Percentiles rank a stretch among this genome's conserved stretches.
phyloP scores from a whole-genome alignment of 306 rosid genomes.

The Rosa persica region DNA sequence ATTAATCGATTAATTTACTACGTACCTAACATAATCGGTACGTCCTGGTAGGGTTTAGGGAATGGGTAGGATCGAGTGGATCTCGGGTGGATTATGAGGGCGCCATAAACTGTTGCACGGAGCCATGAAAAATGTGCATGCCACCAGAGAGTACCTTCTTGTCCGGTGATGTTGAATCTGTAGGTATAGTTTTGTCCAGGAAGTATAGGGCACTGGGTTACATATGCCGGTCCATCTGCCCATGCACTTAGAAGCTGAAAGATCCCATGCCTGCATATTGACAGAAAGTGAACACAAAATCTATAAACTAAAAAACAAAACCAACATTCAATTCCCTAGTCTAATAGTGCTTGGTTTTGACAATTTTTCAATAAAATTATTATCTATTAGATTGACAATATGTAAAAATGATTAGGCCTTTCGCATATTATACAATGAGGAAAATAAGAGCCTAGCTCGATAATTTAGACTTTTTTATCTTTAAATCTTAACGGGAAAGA shows the following conservation, averaged over 20 bases:
- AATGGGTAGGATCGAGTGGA: constrained; percentile 34
- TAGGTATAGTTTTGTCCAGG: constrained; percentile 43
- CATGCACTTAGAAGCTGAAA: constrained; percentile 50
- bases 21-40: constrained; percentile 56
- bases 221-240: constrained; percentile 74
- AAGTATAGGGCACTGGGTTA: constrained; percentile 70
- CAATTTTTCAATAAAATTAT: background rate
- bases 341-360: background rate
- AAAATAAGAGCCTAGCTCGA: background rate
- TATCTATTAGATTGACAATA: background rate
- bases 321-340: background rate
- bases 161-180: constrained; percentile 47
- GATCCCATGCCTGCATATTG: constrained; percentile 62
- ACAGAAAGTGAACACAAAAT: background rate
- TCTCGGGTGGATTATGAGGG: constrained; percentile 54
- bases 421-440: background rate
- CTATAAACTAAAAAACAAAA: background rate
- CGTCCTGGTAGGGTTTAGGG: constrained; percentile 39
- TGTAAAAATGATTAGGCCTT: background rate
- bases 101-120: constrained; percentile 63
- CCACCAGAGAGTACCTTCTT: constrained; percentile 89
- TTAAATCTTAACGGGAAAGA: background rate
- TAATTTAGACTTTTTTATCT: background rate
- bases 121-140: constrained; percentile 61
- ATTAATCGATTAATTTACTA: background rate